A percentile compares a stretch with the other conserved stretches of the same genome.
These are phyloP conservation scores for Tetrahymena borealis DNA, from an alignment of 73 alveolate genomes.

Conservation along the genomic window DNA sequence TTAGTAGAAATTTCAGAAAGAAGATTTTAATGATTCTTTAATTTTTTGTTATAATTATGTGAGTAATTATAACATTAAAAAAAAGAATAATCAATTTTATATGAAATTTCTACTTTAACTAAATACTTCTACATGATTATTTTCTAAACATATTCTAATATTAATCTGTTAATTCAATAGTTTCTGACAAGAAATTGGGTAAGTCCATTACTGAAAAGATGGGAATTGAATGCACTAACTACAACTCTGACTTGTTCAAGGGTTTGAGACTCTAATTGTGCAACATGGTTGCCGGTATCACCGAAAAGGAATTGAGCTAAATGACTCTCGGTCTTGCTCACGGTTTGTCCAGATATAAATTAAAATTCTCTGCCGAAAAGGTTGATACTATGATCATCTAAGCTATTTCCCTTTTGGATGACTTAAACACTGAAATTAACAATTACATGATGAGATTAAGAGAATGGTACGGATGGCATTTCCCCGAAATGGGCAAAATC, in stretches of 20 bases:
- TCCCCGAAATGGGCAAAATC: slow-evolving; percentile 99
- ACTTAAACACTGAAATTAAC: slow-evolving; percentile 98
- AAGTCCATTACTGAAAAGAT: slow-evolving; percentile 71
- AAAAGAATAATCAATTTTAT: background rate
- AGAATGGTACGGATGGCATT: slow-evolving; percentile 99
- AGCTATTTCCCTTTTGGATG: slow-evolving; percentile 98
- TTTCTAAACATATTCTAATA: background rate
- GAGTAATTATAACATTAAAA: background rate
- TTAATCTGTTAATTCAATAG: slow-evolving; percentile 39
- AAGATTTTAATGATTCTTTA: background rate
- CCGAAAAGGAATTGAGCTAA: slow-evolving; percentile 83
- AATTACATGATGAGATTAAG: slow-evolving; percentile 99
- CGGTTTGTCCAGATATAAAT: slow-evolving; percentile 84
- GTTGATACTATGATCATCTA: slow-evolving; percentile 97
- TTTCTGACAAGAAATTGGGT: slow-evolving; percentile 86
- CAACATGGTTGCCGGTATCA: slow-evolving; percentile 82
- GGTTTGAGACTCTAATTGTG: slow-evolving; percentile 84
- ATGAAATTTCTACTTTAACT: background rate
- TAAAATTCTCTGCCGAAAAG: slow-evolving; percentile 94
- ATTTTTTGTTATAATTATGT: too few relatives aligned
- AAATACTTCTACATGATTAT: background rate
- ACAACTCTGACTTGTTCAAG: slow-evolving; percentile 87
- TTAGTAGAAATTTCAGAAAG: background rate
- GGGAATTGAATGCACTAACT: slow-evolving; percentile 76
- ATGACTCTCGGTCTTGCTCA: slow-evolving; percentile 97